Conservation (phyloP, 768 basidiomycete species). For the Tricholoma terreum region DNA sequence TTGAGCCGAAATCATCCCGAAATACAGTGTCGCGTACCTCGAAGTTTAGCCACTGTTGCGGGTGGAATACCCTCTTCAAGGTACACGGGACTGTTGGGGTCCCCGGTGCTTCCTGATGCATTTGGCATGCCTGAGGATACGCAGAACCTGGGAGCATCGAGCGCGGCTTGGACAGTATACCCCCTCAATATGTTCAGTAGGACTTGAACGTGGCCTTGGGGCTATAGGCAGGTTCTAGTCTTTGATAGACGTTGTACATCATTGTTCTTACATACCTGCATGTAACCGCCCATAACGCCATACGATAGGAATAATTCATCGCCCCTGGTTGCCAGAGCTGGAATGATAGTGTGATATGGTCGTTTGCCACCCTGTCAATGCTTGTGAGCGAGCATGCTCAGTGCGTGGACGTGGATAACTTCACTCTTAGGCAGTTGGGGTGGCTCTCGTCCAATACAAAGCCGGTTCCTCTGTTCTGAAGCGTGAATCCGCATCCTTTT, state of each 20-base stretch:
- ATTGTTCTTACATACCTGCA: slow-evolving; percentile 54
- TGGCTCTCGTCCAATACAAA: slow-evolving; percentile 81
- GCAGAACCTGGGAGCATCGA: slow-evolving; percentile 95
- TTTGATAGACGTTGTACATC: not conserved
- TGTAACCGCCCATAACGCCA: slow-evolving; percentile 91
- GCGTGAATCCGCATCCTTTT: slow-evolving; percentile 91
- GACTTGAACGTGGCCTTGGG: slow-evolving; percentile 96
- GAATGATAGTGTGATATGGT: slow-evolving; percentile 90
- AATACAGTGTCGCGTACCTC: slow-evolving; percentile 42
- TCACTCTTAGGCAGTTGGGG: slow-evolving; percentile 78
- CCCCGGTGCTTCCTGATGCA: slow-evolving; percentile 50
- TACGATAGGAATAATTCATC: slow-evolving; percentile 85
- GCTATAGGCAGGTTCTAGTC: slow-evolving; percentile 40
- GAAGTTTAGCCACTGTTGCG: slow-evolving; percentile 62
- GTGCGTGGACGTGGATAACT: not conserved
- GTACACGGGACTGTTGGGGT: slow-evolving; percentile 81
- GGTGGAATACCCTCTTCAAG: slow-evolving; percentile 79
- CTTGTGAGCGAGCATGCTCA: not conserved
- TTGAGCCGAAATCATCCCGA: slow-evolving; percentile 1
- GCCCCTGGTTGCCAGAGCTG: slow-evolving; percentile 75
- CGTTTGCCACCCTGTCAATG: slow-evolving; percentile 69
- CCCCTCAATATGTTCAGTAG: slow-evolving; percentile 88
- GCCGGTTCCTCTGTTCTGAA: slow-evolving; percentile 90
- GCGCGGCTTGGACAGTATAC: slow-evolving; percentile 81
- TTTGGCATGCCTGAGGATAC: slow-evolving; percentile 84